These are phyloP conservation scores for Carpinus fangiana DNA, from an alignment of 306 rosid species.

Conservation along the genomic window DNA sequence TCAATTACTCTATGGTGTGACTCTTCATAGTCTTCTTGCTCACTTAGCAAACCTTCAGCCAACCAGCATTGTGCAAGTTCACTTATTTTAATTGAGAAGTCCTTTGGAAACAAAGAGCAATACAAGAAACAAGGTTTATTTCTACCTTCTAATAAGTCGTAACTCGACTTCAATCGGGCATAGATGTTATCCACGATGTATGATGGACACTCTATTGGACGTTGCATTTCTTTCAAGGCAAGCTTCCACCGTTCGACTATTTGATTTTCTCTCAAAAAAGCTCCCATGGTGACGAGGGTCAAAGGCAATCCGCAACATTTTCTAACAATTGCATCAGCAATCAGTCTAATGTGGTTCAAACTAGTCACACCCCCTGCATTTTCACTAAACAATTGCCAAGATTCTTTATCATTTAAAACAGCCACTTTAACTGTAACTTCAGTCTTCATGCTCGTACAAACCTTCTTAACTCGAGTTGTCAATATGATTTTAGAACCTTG, in stretches of 20 bases:
- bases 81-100: constrained; percentile 1
- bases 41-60: constrained; percentile 10
- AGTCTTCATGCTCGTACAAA: constrained; percentile 26
- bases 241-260: no score
- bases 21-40: constrained; percentile 3
- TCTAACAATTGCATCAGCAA: no score
- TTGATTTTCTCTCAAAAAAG: no score
- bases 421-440: constrained; percentile 9
- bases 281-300: no score
- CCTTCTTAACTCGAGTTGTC: constrained; percentile 6
- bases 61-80: constrained; percentile 20
- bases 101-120: constrained; percentile 25
- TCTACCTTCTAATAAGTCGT: constrained; percentile 12
- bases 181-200: background rate
- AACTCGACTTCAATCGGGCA: constrained; percentile 14
- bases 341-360: no score
- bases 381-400: no score
- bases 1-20: constrained; percentile 10
- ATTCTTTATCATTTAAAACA: constrained; percentile 8
- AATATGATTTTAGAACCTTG: constrained; percentile 21
- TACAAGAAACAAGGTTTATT: constrained; percentile 18
- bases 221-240: no score
- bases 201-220: no score
- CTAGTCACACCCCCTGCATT: no score
- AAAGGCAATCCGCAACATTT: no score